A percentile compares a stretch with the other conserved stretches of the same genome.
Evolutionary conservation across 306 rosid species (phyloP).

Genomic region (Quercus bicolor): DNA sequence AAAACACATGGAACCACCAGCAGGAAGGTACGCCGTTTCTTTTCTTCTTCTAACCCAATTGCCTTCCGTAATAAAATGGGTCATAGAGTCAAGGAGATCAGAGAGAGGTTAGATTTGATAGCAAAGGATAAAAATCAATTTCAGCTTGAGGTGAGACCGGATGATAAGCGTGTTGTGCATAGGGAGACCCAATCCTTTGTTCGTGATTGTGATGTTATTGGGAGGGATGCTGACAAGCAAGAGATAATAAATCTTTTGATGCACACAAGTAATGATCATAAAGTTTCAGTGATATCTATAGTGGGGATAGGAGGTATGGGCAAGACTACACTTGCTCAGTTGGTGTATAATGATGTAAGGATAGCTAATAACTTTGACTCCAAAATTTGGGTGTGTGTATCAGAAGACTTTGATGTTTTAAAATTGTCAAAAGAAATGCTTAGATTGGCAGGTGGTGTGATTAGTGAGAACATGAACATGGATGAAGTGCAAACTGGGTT

Average conservation of each 20-base stretch:
- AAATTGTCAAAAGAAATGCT: conserved; percentile 6
- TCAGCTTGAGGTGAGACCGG: neutral
- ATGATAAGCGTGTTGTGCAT: neutral
- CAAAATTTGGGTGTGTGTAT: conserved; percentile 24
- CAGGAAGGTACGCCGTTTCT: too few relatives aligned
- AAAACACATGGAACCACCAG: too few relatives aligned
- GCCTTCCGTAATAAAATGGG: too few relatives aligned
- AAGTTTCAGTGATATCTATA: conserved; percentile 12
- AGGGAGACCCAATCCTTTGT: conserved; percentile 22
- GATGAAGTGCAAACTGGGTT: neutral
- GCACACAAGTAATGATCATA: neutral
- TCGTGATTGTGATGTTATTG: conserved; percentile 28
- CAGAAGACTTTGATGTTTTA: conserved; percentile 2
- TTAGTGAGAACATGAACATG: neutral
- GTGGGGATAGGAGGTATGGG: conserved; percentile 27
- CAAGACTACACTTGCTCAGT: conserved; percentile 28
- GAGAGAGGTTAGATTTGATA: neutral
- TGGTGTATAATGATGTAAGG: conserved; percentile 25
- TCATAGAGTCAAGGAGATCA: neutral
- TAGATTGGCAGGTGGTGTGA: neutral
- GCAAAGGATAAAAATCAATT: neutral
- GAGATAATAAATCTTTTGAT: conserved; percentile 13
- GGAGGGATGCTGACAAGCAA: conserved; percentile 23
- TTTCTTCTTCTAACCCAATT: too few relatives aligned
- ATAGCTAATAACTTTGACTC: neutral